These are phyloP conservation scores for Cercospora sp. DNA, from an alignment of 2,329 filamentous ascomycete genomes.

Conservation along the genomic window DNA sequence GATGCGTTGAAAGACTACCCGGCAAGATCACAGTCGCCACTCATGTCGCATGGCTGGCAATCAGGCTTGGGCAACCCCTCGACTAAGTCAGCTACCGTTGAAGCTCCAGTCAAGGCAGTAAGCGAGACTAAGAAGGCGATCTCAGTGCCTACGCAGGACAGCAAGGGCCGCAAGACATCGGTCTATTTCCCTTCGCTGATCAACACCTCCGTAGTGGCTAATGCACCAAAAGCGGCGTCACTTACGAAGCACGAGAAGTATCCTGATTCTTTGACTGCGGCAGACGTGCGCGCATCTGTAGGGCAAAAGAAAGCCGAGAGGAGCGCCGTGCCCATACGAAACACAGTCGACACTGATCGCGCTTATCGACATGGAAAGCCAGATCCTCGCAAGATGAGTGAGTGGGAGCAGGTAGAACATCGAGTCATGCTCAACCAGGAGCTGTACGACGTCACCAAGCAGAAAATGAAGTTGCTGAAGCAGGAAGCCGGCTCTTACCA, in stretches of 20 bases:
- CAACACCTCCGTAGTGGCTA: slow-evolving; percentile 26
- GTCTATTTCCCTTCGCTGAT: slow-evolving; percentile 32
- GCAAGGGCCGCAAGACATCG: slow-evolving; percentile 21
- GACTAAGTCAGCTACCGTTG: slow-evolving; percentile 7
- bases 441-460: slow-evolving; percentile 16
- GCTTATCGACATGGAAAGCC: slow-evolving; percentile 22
- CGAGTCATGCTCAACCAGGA: slow-evolving; percentile 25
- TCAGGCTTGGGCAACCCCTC: slow-evolving; percentile 10
- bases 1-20: slow-evolving; percentile 18
- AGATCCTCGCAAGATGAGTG: slow-evolving; percentile 21
- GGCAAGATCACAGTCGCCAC: slow-evolving; percentile 15
- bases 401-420: slow-evolving; percentile 31
- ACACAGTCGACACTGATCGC: neutral
- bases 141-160: slow-evolving; percentile 25
- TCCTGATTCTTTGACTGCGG: slow-evolving; percentile 45
- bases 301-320: slow-evolving; percentile 34
- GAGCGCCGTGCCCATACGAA: neutral
- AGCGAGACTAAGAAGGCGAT: slow-evolving; percentile 18
- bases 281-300: slow-evolving; percentile 47
- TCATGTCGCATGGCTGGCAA: slow-evolving; percentile 21
- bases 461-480: slow-evolving; percentile 22
- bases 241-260: slow-evolving; percentile 39
- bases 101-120: slow-evolving; percentile 24
- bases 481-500: slow-evolving; percentile 23
- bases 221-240: slow-evolving; percentile 26